Conservation (phyloP, 305 asterid genomes). For the Solanum hybrid region DNA sequence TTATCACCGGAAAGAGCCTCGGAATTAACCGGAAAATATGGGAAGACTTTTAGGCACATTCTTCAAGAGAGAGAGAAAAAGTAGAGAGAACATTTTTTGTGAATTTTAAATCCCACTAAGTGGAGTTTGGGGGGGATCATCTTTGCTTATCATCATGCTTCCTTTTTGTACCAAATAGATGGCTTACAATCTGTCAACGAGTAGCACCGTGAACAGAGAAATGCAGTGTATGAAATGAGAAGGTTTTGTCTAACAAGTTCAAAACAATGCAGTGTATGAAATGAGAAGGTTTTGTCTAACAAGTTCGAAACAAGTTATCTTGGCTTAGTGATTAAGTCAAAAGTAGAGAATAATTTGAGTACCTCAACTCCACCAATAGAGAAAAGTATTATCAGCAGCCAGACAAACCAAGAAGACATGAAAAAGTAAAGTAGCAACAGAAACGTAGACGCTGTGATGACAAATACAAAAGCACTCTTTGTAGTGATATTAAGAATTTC, state of each 20-base stretch:
- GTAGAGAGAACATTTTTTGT: too few relatives aligned
- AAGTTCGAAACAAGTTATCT: background rate
- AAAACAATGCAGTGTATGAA: background rate
- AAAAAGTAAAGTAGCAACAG: conserved; percentile 87
- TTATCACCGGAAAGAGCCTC: too few relatives aligned
- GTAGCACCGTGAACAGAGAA: background rate
- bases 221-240: too few relatives aligned
- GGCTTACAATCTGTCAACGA: background rate
- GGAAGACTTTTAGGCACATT: too few relatives aligned
- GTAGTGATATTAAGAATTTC: conserved; percentile 58
- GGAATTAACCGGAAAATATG: too few relatives aligned
- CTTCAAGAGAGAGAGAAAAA: too few relatives aligned
- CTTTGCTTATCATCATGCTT: background rate
- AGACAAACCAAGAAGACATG: conserved; percentile 95
- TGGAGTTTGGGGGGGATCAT: too few relatives aligned
- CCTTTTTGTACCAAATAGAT: background rate
- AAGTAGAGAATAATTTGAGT: conserved; percentile 15
- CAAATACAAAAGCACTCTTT: conserved; percentile 79
- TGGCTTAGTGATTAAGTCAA: background rate
- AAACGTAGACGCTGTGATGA: conserved; percentile 79
- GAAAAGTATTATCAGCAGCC: conserved; percentile 87
- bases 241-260: too few relatives aligned
- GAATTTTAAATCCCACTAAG: too few relatives aligned
- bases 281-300: background rate
- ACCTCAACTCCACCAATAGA: conserved; percentile 97